Conservation (phyloP, 805 yeast genomes). For the Cephaloascus albidus region DNA sequence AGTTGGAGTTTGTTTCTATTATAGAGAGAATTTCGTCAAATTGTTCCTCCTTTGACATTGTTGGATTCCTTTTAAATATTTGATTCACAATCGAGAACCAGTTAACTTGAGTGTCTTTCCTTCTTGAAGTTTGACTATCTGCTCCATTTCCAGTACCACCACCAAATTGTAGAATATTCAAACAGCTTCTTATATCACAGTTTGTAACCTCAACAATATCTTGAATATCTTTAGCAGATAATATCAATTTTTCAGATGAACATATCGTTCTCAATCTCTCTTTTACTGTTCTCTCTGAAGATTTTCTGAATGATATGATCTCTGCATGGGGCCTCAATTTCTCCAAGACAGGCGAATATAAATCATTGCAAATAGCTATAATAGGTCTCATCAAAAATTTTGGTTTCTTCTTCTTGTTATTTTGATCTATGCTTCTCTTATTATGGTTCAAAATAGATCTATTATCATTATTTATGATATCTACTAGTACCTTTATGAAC, state of each 20-base stretch:
- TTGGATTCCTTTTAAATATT: slow-evolving; percentile 47
- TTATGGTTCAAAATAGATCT: slow-evolving; percentile 30
- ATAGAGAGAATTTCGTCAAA: slow-evolving; percentile 35
- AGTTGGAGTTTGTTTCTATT: slow-evolving; percentile 34
- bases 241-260: slow-evolving; percentile 38
- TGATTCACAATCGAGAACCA: slow-evolving; percentile 62
- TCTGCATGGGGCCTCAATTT: slow-evolving; percentile 68
- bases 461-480: slow-evolving; percentile 49
- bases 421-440: slow-evolving; percentile 11
- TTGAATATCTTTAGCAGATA: slow-evolving; percentile 40
- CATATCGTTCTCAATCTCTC: slow-evolving; percentile 29
- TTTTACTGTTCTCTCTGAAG: slow-evolving; percentile 36
- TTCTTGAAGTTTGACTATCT: slow-evolving; percentile 10
- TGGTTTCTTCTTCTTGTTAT: slow-evolving; percentile 10
- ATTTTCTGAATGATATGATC: slow-evolving; percentile 53
- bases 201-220: slow-evolving; percentile 65
- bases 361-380: slow-evolving; percentile 85
- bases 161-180: slow-evolving; percentile 72
- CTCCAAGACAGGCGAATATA: slow-evolving; percentile 68
- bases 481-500: slow-evolving; percentile 47
- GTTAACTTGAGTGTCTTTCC: slow-evolving; percentile 52
- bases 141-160: slow-evolving; percentile 8
- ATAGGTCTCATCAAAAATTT: slow-evolving; percentile 68
- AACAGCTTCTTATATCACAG: slow-evolving; percentile 79
- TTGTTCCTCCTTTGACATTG: slow-evolving; percentile 33